Conservation (phyloP, 2,329 filamentous ascomycete species). For the Anisogramma anomala region DNA sequence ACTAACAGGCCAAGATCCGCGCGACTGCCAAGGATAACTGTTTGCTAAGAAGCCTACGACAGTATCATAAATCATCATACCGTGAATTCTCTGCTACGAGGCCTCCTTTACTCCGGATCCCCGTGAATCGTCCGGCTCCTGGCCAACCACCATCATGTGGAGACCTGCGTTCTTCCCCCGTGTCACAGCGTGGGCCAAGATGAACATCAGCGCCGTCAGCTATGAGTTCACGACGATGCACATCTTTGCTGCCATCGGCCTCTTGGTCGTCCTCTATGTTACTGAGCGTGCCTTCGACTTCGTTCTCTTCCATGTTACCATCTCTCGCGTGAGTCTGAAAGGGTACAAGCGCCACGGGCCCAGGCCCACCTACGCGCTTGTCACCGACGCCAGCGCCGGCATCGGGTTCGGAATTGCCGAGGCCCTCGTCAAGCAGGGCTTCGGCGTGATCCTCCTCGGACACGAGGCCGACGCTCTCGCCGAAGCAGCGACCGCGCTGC, state of each 20-base stretch:
- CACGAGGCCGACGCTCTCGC: conserved; percentile 22
- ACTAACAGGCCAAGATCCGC: too few relatives aligned
- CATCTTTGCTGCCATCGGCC: conserved; percentile 15
- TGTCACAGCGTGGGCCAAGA: neutral
- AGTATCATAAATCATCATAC: too few relatives aligned
- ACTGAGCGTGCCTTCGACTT: conserved; percentile 13
- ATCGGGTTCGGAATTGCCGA: conserved; percentile 25
- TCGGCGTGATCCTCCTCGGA: conserved; percentile 24
- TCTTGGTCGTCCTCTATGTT: conserved; percentile 12
- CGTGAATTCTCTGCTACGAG: too few relatives aligned
- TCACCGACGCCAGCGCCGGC: conserved; percentile 26
- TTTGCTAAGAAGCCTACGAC: too few relatives aligned
- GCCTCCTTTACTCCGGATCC: too few relatives aligned
- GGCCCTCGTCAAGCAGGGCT: conserved; percentile 23
- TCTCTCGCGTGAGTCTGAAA: conserved; percentile 16
- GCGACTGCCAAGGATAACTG: too few relatives aligned
- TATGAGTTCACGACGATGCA: neutral
- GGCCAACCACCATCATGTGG: neutral
- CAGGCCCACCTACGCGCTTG: conserved; percentile 20
- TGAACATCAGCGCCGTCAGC: neutral
- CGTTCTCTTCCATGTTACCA: conserved; percentile 17
- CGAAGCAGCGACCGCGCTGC: conserved; percentile 18
- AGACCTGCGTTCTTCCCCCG: neutral
- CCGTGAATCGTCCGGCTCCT: neutral
- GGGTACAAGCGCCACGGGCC: conserved; percentile 18